A percentile compares a stretch with the other conserved stretches of the same genome.
Conservation (phyloP, 164 flowering plant species). For the Vitis cinerea region DNA sequence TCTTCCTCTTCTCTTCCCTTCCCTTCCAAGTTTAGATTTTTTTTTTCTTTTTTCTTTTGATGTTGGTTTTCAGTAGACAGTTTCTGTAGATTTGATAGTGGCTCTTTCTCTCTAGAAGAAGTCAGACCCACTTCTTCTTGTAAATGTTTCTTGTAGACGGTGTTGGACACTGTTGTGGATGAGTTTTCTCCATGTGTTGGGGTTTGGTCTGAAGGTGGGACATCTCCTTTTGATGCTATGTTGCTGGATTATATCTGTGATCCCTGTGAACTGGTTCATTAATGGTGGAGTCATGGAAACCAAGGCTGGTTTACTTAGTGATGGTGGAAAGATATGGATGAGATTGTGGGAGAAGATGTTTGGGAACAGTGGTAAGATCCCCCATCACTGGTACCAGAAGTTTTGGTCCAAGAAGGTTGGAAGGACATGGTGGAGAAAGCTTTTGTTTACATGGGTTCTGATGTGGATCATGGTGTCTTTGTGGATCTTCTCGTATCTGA, state of each 20-base stretch:
- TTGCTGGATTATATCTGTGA: conserved; percentile 51
- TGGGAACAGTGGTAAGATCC: conserved; percentile 44
- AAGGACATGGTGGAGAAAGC: conserved; percentile 58
- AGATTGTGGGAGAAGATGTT: conserved; percentile 53
- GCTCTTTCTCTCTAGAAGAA: conserved; percentile 12
- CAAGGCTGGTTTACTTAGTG: conserved; percentile 40
- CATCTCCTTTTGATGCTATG: conserved; percentile 60
- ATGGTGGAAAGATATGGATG: conserved; percentile 43
- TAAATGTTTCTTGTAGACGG: conserved; percentile 17
- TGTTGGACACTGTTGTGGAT: conserved; percentile 35
- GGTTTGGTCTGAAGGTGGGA: conserved; percentile 62
- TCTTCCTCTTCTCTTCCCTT: conserved; percentile 8
- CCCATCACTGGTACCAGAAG: conserved; percentile 38
- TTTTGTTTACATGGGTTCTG: conserved; percentile 54
- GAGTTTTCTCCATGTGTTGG: conserved; percentile 53
- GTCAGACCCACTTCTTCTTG: conserved; percentile 25
- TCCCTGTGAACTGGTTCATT: conserved; percentile 65
- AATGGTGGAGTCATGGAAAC: conserved; percentile 50
- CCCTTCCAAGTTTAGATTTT: conserved; percentile 7
- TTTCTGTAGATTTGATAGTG: conserved; percentile 28
- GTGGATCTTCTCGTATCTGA: conserved; percentile 61
- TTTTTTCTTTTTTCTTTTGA: conserved; percentile 4
- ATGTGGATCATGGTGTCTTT: conserved; percentile 40
- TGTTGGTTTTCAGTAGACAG: conserved; percentile 22
- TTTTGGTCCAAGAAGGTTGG: conserved; percentile 47